Percentiles rank a stretch among this genome's conserved stretches.
phyloP scores from a whole-genome alignment of 768 basidiomycete genomes.

The Suillus alpinus region DNA sequence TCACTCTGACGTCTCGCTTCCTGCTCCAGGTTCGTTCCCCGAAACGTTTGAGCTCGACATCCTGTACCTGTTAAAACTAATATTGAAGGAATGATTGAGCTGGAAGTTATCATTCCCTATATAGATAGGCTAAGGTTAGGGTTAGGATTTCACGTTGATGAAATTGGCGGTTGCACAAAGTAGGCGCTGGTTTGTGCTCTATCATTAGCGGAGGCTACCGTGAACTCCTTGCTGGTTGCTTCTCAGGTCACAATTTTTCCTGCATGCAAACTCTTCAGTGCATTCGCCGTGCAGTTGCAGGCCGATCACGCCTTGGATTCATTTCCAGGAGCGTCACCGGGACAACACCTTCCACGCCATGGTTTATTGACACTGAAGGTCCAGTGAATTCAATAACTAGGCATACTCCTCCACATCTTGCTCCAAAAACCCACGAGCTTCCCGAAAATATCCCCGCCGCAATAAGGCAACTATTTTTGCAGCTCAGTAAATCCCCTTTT shows the following conservation, averaged over 20 bases:
- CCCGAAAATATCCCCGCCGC: conserved; percentile 53
- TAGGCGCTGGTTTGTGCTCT: too few relatives aligned
- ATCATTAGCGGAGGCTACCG: too few relatives aligned
- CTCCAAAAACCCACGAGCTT: conserved; percentile 23
- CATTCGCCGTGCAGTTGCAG: not conserved
- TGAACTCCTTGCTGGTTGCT: too few relatives aligned
- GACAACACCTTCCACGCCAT: conserved; percentile 37
- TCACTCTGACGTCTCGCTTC: too few relatives aligned
- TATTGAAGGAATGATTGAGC: too few relatives aligned
- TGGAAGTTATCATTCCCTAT: too few relatives aligned
- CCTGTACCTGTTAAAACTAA: too few relatives aligned
- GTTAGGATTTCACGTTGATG: too few relatives aligned
- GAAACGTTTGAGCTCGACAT: too few relatives aligned
- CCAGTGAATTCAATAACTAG: conserved; percentile 6
- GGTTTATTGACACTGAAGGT: conserved; percentile 63
- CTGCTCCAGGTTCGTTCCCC: too few relatives aligned
- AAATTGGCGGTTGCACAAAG: too few relatives aligned
- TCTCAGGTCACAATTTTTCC: not conserved
- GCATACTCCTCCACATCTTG: conserved; percentile 25
- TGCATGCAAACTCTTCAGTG: conserved; percentile 23
- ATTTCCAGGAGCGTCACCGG: not conserved
- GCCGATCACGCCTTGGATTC: not conserved
- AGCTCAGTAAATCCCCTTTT: conserved; percentile 61
- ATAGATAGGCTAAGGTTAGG: too few relatives aligned
- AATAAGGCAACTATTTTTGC: conserved; percentile 53